A percentile compares a stretch with the other conserved stretches of the same genome.
phyloP scores from a whole-genome alignment of 768 basidiomycete genomes.

The Suillus discolor region DNA sequence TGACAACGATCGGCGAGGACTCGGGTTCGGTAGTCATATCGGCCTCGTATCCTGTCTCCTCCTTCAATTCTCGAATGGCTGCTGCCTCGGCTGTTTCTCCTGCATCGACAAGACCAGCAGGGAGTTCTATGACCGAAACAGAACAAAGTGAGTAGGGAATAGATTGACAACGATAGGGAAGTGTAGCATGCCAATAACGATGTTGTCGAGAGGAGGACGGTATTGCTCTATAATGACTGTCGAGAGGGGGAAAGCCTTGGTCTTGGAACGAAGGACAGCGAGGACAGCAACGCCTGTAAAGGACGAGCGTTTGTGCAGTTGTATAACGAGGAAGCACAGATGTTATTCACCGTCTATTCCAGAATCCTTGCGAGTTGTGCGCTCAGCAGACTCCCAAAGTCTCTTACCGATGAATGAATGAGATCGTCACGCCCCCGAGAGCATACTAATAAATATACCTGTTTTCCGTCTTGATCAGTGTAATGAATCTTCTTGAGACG shows the following conservation, averaged over 20 bases:
- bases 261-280: slow-evolving; percentile 76
- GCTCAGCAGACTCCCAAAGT: slow-evolving; percentile 88
- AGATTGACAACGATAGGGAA: neutral
- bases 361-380: slow-evolving; percentile 74
- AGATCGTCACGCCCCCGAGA: neutral
- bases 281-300: slow-evolving; percentile 80
- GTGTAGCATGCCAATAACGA: slow-evolving; percentile 61
- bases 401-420: slow-evolving; percentile 45
- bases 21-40: slow-evolving; percentile 55
- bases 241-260: slow-evolving; percentile 68
- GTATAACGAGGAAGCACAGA: neutral
- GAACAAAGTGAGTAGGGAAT: neutral
- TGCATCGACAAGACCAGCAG: slow-evolving; percentile 80
- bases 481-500: slow-evolving; percentile 82
- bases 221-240: slow-evolving; percentile 92
- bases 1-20: slow-evolving; percentile 60
- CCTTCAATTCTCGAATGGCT: slow-evolving; percentile 86
- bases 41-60: slow-evolving; percentile 90
- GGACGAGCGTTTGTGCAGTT: neutral
- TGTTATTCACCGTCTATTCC: slow-evolving; percentile 73
- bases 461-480: slow-evolving; percentile 72
- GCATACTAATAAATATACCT: slow-evolving; percentile 45
- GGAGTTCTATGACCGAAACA: slow-evolving; percentile 45
- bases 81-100: slow-evolving; percentile 80
- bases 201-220: slow-evolving; percentile 81